Evolutionary conservation across 805 yeast species (phyloP).

Genomic region (Kodamaea kaohsiungensis): DNA sequence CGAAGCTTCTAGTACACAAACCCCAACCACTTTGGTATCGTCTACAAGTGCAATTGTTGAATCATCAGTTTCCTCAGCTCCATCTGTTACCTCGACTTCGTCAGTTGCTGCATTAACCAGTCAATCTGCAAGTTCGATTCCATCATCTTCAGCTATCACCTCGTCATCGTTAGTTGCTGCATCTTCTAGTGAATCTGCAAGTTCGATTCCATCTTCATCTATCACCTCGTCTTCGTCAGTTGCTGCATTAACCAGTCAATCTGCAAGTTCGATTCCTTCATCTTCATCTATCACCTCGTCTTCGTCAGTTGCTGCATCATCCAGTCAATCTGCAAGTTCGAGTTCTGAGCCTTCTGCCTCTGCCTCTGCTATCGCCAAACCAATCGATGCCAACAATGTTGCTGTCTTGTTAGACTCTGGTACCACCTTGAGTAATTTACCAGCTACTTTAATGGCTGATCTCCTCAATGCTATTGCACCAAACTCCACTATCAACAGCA

Average conservation of each 20-base stretch:
- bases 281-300: slow-evolving; percentile 6
- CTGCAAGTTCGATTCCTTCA: no score
- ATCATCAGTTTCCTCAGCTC: no score
- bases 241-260: no score
- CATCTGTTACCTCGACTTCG: no score
- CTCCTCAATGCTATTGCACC: slow-evolving; percentile 11
- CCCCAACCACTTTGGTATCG: slow-evolving; percentile 1
- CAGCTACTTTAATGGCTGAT: slow-evolving; percentile 20
- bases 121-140: slow-evolving; percentile 3
- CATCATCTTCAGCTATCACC: not conserved
- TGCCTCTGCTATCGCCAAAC: slow-evolving; percentile 2
- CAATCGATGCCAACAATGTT: slow-evolving; percentile 14
- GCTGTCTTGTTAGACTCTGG: slow-evolving; percentile 60
- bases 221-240: slow-evolving; percentile 1
- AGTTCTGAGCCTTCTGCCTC: slow-evolving; percentile 1
- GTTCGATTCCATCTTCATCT: slow-evolving; percentile 6
- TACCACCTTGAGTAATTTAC: slow-evolving; percentile 51
- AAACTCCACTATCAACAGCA: slow-evolving; percentile 6
- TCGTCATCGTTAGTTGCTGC: slow-evolving; percentile 2
- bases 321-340: slow-evolving; percentile 4
- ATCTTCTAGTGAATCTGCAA: no score
- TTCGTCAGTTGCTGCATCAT: not conserved
- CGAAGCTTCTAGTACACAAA: not conserved
- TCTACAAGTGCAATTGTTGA: not conserved
- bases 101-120: not conserved